Evolutionary conservation across 805 yeast genomes (phyloP).

Genomic region (Starmerella davenportii): DNA sequence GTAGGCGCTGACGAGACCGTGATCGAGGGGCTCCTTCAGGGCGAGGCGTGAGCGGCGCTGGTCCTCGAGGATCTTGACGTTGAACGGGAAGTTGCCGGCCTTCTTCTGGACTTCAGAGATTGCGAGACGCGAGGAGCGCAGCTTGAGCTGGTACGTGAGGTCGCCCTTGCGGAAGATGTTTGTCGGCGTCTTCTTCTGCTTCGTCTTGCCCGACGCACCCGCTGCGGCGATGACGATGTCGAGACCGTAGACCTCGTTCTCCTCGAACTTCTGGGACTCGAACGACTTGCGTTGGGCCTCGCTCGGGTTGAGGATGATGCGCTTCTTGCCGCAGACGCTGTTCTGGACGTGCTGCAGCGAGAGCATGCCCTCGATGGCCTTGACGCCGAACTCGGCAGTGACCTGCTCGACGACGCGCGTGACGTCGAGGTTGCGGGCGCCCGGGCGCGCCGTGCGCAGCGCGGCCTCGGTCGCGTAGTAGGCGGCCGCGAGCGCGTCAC

Average conservation of each 20-base stretch:
- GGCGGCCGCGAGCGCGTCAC: constrained; percentile 54
- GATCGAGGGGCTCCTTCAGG: constrained; percentile 51
- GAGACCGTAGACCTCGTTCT: constrained; percentile 60
- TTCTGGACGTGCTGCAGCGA: constrained; percentile 52
- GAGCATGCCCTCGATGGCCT: constrained; percentile 60
- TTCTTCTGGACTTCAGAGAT: constrained; percentile 51
- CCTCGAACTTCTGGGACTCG: constrained; percentile 48
- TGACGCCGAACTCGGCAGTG: constrained; percentile 39
- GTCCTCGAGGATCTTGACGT: constrained; percentile 46
- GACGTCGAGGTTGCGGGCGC: constrained; percentile 58
- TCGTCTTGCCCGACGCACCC: constrained; percentile 36
- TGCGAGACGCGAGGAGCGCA: constrained; percentile 50
- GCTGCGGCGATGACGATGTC: constrained; percentile 52
- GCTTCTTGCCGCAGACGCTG: constrained; percentile 56
- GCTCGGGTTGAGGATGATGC: constrained; percentile 55
- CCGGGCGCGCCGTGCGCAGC: constrained; percentile 44
- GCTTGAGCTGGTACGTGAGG: constrained; percentile 42
- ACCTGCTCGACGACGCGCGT: constrained; percentile 47
- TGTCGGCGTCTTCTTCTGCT: constrained; percentile 40
- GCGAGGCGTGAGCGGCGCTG: constrained; percentile 60
- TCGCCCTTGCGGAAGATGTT: constrained; percentile 59
- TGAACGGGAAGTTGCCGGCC: constrained; percentile 50
- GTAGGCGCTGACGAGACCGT: constrained; percentile 47
- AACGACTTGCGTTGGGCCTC: constrained; percentile 47
- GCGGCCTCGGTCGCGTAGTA: constrained; percentile 71